A percentile compares a stretch with the other conserved stretches of the same genome.
Evolutionary conservation across 768 basidiomycete species (phyloP).

Genomic region (Trametes maxima): DNA sequence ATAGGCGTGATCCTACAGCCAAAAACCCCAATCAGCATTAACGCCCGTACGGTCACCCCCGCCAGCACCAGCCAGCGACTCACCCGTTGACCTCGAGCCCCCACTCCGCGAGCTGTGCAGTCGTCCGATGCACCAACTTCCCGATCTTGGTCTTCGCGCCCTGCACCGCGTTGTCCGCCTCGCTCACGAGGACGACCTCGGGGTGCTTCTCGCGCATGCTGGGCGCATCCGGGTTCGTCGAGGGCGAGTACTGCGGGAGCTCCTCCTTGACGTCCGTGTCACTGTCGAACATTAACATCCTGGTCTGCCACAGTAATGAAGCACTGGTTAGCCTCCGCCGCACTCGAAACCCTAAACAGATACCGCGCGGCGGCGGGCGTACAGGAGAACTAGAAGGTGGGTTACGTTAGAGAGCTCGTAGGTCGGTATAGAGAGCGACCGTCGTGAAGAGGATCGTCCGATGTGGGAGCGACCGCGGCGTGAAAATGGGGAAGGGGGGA

Average conservation of each 20-base stretch:
- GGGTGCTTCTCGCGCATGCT: conserved; percentile 5
- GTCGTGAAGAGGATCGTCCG: too few relatives aligned
- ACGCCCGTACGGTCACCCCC: not conserved
- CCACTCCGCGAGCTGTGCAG: conserved; percentile 24
- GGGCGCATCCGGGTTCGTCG: not conserved
- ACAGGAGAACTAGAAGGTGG: too few relatives aligned
- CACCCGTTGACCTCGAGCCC: conserved; percentile 31
- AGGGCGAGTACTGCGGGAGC: conserved; percentile 5
- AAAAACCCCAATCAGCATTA: not conserved
- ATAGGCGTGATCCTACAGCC: conserved; percentile 60
- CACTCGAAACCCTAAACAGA: too few relatives aligned
- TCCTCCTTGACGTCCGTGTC: conserved; percentile 3
- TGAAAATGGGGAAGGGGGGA: not conserved
- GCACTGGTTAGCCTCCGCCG: too few relatives aligned
- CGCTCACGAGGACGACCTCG: conserved; percentile 11
- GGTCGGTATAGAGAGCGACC: too few relatives aligned
- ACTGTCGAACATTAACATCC: conserved; percentile 1
- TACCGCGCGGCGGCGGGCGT: too few relatives aligned
- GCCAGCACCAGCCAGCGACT: conserved; percentile 1
- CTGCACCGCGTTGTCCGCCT: conserved; percentile 12
- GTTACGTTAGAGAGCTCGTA: too few relatives aligned
- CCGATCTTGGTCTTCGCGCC: conserved; percentile 18
- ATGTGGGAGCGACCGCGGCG: too few relatives aligned
- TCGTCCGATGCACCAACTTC: conserved; percentile 11
- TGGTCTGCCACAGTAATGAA: not conserved